A percentile compares a stretch with the other conserved stretches of the same genome.
Conservation (phyloP, 768 basidiomycete genomes). For the Tricholoma furcatifolium region DNA sequence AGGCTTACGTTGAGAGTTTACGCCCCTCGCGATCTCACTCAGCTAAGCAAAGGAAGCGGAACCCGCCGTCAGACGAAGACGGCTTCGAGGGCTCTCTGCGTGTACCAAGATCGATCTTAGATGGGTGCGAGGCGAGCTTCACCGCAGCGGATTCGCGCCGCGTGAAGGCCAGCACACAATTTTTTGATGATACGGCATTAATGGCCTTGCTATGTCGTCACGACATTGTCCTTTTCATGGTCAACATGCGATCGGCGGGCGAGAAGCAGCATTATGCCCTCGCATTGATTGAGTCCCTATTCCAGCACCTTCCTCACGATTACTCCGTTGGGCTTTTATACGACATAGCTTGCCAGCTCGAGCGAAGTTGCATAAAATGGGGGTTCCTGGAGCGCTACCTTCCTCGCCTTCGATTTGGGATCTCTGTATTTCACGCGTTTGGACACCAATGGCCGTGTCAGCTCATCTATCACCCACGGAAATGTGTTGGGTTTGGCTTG, state of each 20-base stretch:
- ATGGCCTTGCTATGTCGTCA: slow-evolving; percentile 35
- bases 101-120: slow-evolving; percentile 14
- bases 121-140: slow-evolving; percentile 17
- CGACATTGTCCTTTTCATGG: slow-evolving; percentile 28
- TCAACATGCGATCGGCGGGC: slow-evolving; percentile 32
- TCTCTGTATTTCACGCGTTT: slow-evolving; percentile 34
- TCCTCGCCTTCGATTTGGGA: slow-evolving; percentile 23
- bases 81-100: background rate
- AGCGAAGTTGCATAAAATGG: background rate
- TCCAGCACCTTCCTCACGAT: slow-evolving; percentile 20
- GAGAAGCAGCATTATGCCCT: slow-evolving; percentile 31
- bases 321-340: background rate
- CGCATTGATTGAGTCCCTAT: slow-evolving; percentile 26
- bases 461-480: slow-evolving; percentile 28
- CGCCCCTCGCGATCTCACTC: background rate
- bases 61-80: background rate
- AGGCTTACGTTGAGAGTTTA: background rate
- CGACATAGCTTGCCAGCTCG: background rate
- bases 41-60: background rate
- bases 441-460: slow-evolving; percentile 36
- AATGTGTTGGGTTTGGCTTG: slow-evolving; percentile 21
- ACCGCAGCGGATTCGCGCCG: slow-evolving; percentile 20
- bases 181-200: slow-evolving; percentile 21
- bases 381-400: slow-evolving; percentile 12
- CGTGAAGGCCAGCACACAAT: no score